These are phyloP conservation scores for Aspergillus sclerotiicarbonarius DNA, from an alignment of 495 filamentous ascomycete genomes.

Conservation along the genomic window DNA sequence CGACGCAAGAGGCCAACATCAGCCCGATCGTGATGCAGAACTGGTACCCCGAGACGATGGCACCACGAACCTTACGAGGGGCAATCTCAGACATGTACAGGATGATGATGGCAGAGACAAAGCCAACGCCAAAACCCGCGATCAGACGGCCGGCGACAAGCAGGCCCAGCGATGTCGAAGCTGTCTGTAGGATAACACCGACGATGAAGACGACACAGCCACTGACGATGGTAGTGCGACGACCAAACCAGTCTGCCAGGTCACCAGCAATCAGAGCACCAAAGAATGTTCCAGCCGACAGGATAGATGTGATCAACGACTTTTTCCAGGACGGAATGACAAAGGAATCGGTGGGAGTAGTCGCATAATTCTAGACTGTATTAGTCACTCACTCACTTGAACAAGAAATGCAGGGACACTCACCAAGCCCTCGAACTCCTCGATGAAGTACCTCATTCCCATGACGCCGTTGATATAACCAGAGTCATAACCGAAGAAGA, in stretches of 20 bases:
- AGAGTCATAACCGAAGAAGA: slow-evolving; percentile 56
- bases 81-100: slow-evolving; percentile 68
- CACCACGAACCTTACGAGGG: slow-evolving; percentile 65
- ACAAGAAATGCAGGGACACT: slow-evolving; percentile 3
- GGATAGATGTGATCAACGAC: slow-evolving; percentile 69
- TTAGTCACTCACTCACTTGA: background rate
- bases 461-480: slow-evolving; percentile 56
- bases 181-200: slow-evolving; percentile 63
- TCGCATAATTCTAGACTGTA: slow-evolving; percentile 22
- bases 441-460: slow-evolving; percentile 51
- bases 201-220: slow-evolving; percentile 64
- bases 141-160: slow-evolving; percentile 70
- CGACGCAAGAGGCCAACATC: slow-evolving; percentile 68
- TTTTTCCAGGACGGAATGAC: slow-evolving; percentile 48
- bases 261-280: slow-evolving; percentile 70
- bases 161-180: slow-evolving; percentile 45
- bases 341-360: slow-evolving; percentile 30
- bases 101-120: slow-evolving; percentile 72
- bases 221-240: slow-evolving; percentile 63
- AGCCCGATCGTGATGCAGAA: slow-evolving; percentile 73
- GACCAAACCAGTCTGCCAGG: slow-evolving; percentile 65
- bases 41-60: slow-evolving; percentile 67
- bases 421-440: slow-evolving; percentile 40
- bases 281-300: slow-evolving; percentile 75
- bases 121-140: slow-evolving; percentile 71